Conservation (phyloP, 2,329 filamentous ascomycete species). For the Fusarium sp. region DNA sequence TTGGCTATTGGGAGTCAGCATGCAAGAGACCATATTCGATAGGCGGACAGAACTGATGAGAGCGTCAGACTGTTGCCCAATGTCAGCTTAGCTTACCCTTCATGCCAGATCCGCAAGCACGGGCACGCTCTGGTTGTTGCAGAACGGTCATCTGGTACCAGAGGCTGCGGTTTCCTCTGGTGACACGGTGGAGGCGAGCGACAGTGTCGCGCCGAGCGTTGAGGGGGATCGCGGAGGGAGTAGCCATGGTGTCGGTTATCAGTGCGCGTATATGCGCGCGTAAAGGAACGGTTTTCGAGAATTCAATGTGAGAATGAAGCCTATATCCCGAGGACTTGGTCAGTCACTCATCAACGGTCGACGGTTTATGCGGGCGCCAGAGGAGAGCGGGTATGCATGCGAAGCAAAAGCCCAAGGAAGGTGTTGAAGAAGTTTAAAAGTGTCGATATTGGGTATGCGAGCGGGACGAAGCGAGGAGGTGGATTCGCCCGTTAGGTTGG, state of each 20-base stretch:
- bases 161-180: constrained; percentile 79
- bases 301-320: constrained; percentile 10
- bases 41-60: not conserved
- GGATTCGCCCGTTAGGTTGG: constrained; percentile 20
- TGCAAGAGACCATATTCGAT: not conserved
- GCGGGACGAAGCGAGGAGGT: constrained; percentile 1
- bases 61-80: not conserved
- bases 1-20: constrained; percentile 47
- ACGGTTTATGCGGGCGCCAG: constrained; percentile 7
- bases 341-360: constrained; percentile 8
- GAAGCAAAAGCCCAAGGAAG: constrained; percentile 18
- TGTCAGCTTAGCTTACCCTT: constrained; percentile 78
- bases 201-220: constrained; percentile 48
- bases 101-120: constrained; percentile 93
- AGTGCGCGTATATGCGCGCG: constrained; percentile 11
- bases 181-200: constrained; percentile 63
- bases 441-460: not conserved
- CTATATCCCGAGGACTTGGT: constrained; percentile 22
- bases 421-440: constrained; percentile 11
- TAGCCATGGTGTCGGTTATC: constrained; percentile 46
- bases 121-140: constrained; percentile 92
- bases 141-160: constrained; percentile 87
- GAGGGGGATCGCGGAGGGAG: constrained; percentile 43
- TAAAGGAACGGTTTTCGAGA: constrained; percentile 20
- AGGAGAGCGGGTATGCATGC: constrained; percentile 9